A percentile compares a stretch with the other conserved stretches of the same genome.
phyloP scores from a whole-genome alignment of 352 stramenopile species.

The Lagenidium giganteum region DNA sequence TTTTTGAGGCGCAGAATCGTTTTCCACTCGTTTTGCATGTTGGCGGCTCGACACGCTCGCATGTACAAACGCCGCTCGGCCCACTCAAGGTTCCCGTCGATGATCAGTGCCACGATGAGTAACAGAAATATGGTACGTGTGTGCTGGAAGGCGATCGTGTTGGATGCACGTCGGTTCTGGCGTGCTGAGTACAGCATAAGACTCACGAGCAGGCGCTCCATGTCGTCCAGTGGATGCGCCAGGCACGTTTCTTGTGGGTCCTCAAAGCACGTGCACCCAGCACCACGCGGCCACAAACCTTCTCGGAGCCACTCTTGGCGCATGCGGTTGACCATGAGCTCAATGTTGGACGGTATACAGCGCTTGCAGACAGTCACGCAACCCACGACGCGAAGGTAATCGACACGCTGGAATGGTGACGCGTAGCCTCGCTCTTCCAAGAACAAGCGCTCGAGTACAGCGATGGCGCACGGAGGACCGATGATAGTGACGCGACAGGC shows the following conservation, averaged over 20 bases:
- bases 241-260: slow-evolving; percentile 12
- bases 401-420: slow-evolving; percentile 36
- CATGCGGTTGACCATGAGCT: slow-evolving; percentile 51
- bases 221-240: slow-evolving; percentile 30
- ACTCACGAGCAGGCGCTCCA: slow-evolving; percentile 21
- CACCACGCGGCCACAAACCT: slow-evolving; percentile 23
- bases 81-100: slow-evolving; percentile 43
- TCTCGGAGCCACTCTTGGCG: slow-evolving; percentile 30
- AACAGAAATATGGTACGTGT: slow-evolving; percentile 39
- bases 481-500: slow-evolving; percentile 49
- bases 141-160: slow-evolving; percentile 16
- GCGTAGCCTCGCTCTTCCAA: slow-evolving; percentile 19
- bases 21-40: slow-evolving; percentile 32
- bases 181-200: slow-evolving; percentile 15
- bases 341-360: slow-evolving; percentile 37
- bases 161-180: not conserved
- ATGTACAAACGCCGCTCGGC: slow-evolving; percentile 33
- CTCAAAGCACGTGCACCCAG: slow-evolving; percentile 26
- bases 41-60: slow-evolving; percentile 26
- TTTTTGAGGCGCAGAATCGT: slow-evolving; percentile 31
- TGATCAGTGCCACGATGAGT: slow-evolving; percentile 36
- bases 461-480: slow-evolving; percentile 27
- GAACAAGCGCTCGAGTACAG: slow-evolving; percentile 29
- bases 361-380: slow-evolving; percentile 43
- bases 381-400: slow-evolving; percentile 42